These are phyloP conservation scores for Skeletonema costatum DNA, from an alignment of 108 stramenopile genomes.

Conservation along the genomic window DNA sequence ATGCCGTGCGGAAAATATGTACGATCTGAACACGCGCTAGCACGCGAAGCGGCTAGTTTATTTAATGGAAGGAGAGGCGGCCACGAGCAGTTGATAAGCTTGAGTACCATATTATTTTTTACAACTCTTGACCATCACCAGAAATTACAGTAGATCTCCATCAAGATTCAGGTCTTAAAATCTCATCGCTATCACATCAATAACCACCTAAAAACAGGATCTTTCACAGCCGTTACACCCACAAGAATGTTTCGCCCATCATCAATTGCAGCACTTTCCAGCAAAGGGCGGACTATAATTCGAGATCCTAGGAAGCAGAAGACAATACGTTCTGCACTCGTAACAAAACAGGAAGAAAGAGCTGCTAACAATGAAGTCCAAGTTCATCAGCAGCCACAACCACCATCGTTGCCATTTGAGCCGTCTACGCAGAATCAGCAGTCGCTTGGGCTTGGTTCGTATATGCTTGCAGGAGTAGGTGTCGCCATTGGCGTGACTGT, in stretches of 20 bases:
- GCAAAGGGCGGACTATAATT: constrained; percentile 57
- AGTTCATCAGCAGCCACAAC: constrained; percentile 23
- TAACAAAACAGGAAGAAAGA: background rate
- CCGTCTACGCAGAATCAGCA: constrained; percentile 60
- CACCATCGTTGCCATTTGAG: constrained; percentile 51
- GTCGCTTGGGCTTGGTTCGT: constrained; percentile 69
- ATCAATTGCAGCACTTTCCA: constrained; percentile 1
- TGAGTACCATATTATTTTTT: no score
- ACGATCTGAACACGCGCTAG: no score
- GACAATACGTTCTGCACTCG: constrained; percentile 11
- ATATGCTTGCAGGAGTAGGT: constrained; percentile 76
- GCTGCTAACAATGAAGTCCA: background rate
- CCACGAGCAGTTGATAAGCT: no score
- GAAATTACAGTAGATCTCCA: no score
- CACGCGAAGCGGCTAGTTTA: no score
- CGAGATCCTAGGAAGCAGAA: constrained; percentile 60
- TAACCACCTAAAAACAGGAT: no score
- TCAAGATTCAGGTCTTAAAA: no score
- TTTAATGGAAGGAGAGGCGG: no score
- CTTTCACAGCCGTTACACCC: no score
- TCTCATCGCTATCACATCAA: no score
- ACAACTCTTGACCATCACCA: no score
- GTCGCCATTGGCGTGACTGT: constrained; percentile 69
- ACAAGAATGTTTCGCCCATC: constrained; percentile 9
- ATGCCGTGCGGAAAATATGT: no score